Evolutionary conservation across 2,329 filamentous ascomycete species (phyloP).

Genomic region (Talaromyces atroroseus): DNA sequence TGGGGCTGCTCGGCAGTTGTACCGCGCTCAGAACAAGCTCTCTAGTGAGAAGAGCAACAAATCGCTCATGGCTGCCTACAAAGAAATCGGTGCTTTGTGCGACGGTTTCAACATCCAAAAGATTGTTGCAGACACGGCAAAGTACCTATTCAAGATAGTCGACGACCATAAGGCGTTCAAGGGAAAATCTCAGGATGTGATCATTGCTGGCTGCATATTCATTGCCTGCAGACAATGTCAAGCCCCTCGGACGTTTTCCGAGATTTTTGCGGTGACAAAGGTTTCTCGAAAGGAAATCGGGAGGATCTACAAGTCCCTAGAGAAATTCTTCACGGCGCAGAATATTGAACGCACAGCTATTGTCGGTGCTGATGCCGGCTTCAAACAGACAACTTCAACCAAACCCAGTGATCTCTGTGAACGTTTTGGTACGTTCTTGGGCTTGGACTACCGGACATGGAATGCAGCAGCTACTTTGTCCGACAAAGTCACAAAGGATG

Average conservation of each 20-base stretch:
- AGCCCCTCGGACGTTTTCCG: slow-evolving; percentile 83
- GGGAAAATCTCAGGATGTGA: slow-evolving; percentile 86
- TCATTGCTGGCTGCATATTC: slow-evolving; percentile 96
- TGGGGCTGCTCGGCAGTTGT: slow-evolving; percentile 66
- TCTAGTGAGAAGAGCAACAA: slow-evolving; percentile 79
- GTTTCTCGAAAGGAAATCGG: slow-evolving; percentile 98
- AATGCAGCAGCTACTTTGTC: slow-evolving; percentile 76
- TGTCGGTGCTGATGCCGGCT: slow-evolving; percentile 58
- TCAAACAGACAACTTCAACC: slow-evolving; percentile 59
- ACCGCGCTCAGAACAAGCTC: slow-evolving; percentile 76
- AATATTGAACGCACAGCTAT: slow-evolving; percentile 54
- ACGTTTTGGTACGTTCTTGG: slow-evolving; percentile 82
- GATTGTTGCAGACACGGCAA: slow-evolving; percentile 80
- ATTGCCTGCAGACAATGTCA: slow-evolving; percentile 89
- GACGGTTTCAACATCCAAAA: slow-evolving; percentile 77
- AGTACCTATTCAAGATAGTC: slow-evolving; percentile 91
- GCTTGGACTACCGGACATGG: slow-evolving; percentile 67
- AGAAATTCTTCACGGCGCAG: slow-evolving; percentile 77
- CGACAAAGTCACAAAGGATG: slow-evolving; percentile 67
- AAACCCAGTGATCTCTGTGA: slow-evolving; percentile 78
- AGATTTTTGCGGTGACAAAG: slow-evolving; percentile 88
- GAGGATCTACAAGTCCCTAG: slow-evolving; percentile 85
- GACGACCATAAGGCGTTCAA: slow-evolving; percentile 92
- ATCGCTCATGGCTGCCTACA: slow-evolving; percentile 72
- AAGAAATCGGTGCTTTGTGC: slow-evolving; percentile 81